Conservation (phyloP, 1,284 basidiomycete genomes). For the Exobasidium cylindrosporum region DNA sequence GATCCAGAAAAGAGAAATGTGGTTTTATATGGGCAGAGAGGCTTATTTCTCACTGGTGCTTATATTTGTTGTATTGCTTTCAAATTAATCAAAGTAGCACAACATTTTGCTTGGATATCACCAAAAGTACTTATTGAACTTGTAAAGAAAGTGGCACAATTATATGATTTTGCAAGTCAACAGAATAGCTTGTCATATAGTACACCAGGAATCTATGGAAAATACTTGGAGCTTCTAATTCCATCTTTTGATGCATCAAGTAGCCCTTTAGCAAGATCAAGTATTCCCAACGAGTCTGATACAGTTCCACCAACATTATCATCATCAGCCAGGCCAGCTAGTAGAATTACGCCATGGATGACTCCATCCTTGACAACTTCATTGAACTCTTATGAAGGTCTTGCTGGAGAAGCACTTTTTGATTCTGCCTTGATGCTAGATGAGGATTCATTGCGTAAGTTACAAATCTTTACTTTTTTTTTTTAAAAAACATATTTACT, state of each 20-base stretch:
- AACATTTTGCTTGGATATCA: not conserved
- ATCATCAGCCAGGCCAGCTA: no score
- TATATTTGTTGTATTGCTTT: not conserved
- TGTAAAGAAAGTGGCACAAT: not conserved
- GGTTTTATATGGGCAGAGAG: not conserved
- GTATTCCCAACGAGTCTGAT: not conserved
- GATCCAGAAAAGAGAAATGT: not conserved
- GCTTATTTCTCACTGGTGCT: not conserved
- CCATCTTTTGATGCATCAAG: not conserved
- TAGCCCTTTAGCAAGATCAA: not conserved
- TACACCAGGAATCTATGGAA: not conserved
- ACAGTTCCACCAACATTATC: no score
- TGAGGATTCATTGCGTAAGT: no score
- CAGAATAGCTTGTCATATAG: not conserved
- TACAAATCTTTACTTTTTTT: no score
- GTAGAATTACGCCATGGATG: no score
- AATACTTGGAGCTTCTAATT: not conserved
- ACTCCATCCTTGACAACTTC: no score
- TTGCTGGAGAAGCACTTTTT: no score
- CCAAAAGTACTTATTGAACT: not conserved
- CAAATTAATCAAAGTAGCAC: not conserved
- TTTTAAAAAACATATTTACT: not conserved
- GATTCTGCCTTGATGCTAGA: no score
- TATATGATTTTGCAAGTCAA: not conserved
- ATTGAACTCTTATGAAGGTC: no score